Evolutionary conservation across 1,284 basidiomycete genomes (phyloP).

Genomic region (Apiotrichum siamense): DNA sequence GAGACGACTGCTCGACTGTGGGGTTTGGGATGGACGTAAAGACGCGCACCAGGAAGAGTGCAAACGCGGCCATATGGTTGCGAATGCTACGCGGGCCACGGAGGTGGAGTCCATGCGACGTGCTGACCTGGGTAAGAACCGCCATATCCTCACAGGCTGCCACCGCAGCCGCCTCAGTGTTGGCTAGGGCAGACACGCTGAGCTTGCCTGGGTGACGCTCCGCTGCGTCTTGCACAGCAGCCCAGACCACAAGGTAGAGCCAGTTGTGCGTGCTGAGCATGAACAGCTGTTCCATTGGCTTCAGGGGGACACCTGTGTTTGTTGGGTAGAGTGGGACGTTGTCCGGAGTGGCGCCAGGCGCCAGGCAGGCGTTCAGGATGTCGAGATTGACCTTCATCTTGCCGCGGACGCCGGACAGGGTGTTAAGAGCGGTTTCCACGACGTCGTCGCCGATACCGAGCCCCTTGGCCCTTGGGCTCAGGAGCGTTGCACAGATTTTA

Average conservation of each 20-base stretch:
- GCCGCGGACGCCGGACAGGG: neutral
- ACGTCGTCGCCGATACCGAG: neutral
- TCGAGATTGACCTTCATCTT: neutral
- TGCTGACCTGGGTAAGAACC: no score
- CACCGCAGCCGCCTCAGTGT: constrained; percentile 40
- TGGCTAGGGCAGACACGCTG: neutral
- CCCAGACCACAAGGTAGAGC: constrained; percentile 10
- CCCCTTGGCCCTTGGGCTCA: constrained; percentile 3
- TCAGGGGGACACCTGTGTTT: neutral
- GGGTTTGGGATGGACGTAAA: neutral
- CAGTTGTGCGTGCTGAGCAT: constrained; percentile 9
- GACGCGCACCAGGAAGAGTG: neutral
- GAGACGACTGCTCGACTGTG: neutral
- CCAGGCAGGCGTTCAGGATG: neutral
- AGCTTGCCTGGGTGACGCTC: neutral
- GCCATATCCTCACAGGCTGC: constrained; percentile 64
- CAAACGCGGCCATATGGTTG: neutral
- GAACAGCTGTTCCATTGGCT: constrained; percentile 4
- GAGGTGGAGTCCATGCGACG: neutral
- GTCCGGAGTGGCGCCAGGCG: neutral
- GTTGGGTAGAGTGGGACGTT: neutral
- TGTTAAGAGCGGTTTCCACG: neutral
- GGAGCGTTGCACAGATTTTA: neutral
- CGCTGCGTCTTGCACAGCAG: constrained; percentile 2
- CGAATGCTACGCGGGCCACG: neutral